phyloP scores from a whole-genome alignment of 306 rosid species.

The Prosopis cineraria region DNA sequence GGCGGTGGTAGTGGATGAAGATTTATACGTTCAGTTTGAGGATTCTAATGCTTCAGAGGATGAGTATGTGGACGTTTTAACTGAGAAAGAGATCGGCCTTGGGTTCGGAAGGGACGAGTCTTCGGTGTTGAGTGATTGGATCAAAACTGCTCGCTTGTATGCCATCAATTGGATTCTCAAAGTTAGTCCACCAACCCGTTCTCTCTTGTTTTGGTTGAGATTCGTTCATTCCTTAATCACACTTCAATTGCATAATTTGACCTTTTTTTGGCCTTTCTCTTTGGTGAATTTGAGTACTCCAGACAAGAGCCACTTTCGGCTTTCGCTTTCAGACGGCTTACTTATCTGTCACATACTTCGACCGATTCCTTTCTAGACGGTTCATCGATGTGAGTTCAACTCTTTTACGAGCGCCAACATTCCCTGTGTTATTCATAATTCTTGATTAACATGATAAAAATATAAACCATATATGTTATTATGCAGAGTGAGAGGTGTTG shows the following conservation, averaged over 20 bases:
- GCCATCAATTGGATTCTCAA: slow-evolving; percentile 76
- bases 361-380: slow-evolving; percentile 65
- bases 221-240: slow-evolving; percentile 26
- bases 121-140: slow-evolving; percentile 41
- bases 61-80: slow-evolving; percentile 43
- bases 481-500: slow-evolving; percentile 67
- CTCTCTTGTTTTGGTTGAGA: slow-evolving; percentile 25
- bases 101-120: slow-evolving; percentile 50
- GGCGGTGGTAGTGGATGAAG: slow-evolving; percentile 35
- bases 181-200: slow-evolving; percentile 49
- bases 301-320: slow-evolving; percentile 71
- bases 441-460: neutral
- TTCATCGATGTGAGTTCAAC: slow-evolving; percentile 61
- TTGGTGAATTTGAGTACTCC: slow-evolving; percentile 24
- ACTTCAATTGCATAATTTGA: slow-evolving; percentile 8
- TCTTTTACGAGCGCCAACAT: neutral
- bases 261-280: neutral
- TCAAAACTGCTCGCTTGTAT: slow-evolving; percentile 59
- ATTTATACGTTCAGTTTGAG: slow-evolving; percentile 8
- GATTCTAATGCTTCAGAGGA: slow-evolving; percentile 46
- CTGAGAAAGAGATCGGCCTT: slow-evolving; percentile 53
- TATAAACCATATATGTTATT: slow-evolving; percentile 5
- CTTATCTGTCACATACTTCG: slow-evolving; percentile 75
- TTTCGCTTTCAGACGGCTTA: slow-evolving; percentile 79
- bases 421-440: neutral